These are phyloP conservation scores for Rosa rugosa DNA, from an alignment of 306 rosid species.

Conservation along the genomic window DNA sequence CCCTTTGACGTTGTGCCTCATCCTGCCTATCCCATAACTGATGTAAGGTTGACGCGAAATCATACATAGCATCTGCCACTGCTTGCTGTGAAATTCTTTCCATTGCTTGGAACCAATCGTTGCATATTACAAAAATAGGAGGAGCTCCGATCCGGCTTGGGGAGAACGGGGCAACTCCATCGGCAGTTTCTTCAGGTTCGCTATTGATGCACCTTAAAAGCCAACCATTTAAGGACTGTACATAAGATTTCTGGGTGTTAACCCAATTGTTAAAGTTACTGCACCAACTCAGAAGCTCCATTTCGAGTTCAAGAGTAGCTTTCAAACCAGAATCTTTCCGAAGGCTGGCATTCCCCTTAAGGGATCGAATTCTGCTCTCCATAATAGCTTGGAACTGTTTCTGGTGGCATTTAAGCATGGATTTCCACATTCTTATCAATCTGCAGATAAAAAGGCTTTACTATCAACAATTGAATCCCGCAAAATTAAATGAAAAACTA, in stretches of 20 bases:
- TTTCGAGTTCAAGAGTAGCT: constrained; percentile 85
- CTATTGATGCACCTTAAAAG: constrained; percentile 66
- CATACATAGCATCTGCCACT: constrained; percentile 71
- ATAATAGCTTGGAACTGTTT: constrained; percentile 89
- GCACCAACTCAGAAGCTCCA: constrained; percentile 95
- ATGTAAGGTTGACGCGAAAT: constrained; percentile 71
- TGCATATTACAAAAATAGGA: constrained; percentile 69
- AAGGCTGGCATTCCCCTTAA: constrained; percentile 56
- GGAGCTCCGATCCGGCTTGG: constrained; percentile 94
- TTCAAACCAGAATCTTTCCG: constrained; percentile 74
- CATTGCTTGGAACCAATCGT: constrained; percentile 97
- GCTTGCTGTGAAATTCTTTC: constrained; percentile 64
- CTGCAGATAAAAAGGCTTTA: constrained; percentile 48
- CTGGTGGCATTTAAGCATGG: constrained; percentile 90
- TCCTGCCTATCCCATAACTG: constrained; percentile 91
- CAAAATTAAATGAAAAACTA: not conserved
- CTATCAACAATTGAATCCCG: not conserved
- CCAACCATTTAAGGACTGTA: constrained; percentile 82
- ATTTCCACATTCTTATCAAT: constrained; percentile 91
- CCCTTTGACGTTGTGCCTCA: constrained; percentile 77
- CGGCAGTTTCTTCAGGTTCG: constrained; percentile 85
- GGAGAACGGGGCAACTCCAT: constrained; percentile 88
- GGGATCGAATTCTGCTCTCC: constrained; percentile 80
- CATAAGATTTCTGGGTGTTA: constrained; percentile 75
- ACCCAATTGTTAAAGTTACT: constrained; percentile 82